phyloP scores from a whole-genome alignment of 495 filamentous ascomycete species.

The Neurospora sp. region DNA sequence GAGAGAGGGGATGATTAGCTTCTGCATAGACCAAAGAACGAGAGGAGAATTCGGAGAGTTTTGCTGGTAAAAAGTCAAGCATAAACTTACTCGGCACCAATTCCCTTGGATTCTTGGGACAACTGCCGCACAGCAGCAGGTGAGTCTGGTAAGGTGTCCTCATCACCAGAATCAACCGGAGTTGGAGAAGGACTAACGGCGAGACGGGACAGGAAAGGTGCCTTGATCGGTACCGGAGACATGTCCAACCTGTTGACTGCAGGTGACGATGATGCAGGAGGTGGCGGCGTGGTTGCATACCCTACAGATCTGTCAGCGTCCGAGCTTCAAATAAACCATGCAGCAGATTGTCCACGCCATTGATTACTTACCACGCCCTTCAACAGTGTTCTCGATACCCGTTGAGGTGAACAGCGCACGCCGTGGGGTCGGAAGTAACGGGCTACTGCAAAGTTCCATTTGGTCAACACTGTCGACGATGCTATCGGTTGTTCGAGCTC shows the following conservation, averaged over 20 bases:
- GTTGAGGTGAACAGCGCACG: constrained; percentile 80
- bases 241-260: constrained; percentile 81
- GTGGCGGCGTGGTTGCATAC: constrained; percentile 71
- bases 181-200: constrained; percentile 56
- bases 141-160: constrained; percentile 41
- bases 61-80: constrained; percentile 4
- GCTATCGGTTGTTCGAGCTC: constrained; percentile 4
- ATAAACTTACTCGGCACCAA: constrained; percentile 39
- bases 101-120: constrained; percentile 42
- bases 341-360: constrained; percentile 32
- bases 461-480: constrained; percentile 14
- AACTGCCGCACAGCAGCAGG: constrained; percentile 34
- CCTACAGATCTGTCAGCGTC: constrained; percentile 37
- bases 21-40: not conserved
- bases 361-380: constrained; percentile 57
- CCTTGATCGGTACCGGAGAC: constrained; percentile 88
- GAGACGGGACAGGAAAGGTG: constrained; percentile 51
- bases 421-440: constrained; percentile 81
- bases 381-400: constrained; percentile 55
- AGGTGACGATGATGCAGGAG: constrained; percentile 72
- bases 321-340: not conserved
- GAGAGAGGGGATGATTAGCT: not conserved
- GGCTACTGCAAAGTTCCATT: constrained; percentile 44
- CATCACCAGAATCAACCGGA: constrained; percentile 36
- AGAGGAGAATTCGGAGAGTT: not conserved